Base-by-base conservation (phyloP, 495 filamentous ascomycete species). In the Letharia columbiana region DNA sequence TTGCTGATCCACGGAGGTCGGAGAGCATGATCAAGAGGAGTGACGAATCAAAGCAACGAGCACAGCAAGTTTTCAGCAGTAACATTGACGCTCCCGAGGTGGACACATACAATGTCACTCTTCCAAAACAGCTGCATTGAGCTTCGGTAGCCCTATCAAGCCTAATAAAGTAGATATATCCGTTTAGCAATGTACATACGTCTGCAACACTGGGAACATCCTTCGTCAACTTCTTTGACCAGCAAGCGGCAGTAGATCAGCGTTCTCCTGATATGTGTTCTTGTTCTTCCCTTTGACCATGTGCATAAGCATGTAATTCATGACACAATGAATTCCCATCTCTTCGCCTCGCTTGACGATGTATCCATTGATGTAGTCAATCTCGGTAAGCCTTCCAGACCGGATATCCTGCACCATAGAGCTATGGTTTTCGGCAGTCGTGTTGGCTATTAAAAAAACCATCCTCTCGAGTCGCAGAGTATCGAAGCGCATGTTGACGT, bases 291-390 rank as follows among this genome's bases (percentile, higher is more conserved):
- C 83, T 62, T 80, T 78, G 15, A 90, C 80, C 70, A 88, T 68
- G 44, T 87, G 80, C 73, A 83, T 78, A 18, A 91, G 75, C 80
- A 84, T 81, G 70, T 87, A 86, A 69, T 96, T 91, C 67, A 88
- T 76, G 61, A 82, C 78, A 67, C 84, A 86, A 60, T 80, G 76
- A 9, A 92, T 72, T 17, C 87, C 87, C 50, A 89, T 68, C 75
- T 91, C 86, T 71, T 86, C 80, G 37, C 86, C 91, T 37, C 84
- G 82, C 63, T 77, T 77, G 52, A 94, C 83, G 41, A 96, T 81
- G 75, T 87, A 96, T 20, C 91, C 92, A 76, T 94, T 96, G 69
- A 96, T 83, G 70, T 89, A 92, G 28, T 88, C 84, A 63, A 96
- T 85, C 74, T 96, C 92, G 3, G 91, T 95, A 61, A 74, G 69